Conservation (phyloP, 2,329 filamentous ascomycete species). For the Colletotrichum gigasporum region DNA sequence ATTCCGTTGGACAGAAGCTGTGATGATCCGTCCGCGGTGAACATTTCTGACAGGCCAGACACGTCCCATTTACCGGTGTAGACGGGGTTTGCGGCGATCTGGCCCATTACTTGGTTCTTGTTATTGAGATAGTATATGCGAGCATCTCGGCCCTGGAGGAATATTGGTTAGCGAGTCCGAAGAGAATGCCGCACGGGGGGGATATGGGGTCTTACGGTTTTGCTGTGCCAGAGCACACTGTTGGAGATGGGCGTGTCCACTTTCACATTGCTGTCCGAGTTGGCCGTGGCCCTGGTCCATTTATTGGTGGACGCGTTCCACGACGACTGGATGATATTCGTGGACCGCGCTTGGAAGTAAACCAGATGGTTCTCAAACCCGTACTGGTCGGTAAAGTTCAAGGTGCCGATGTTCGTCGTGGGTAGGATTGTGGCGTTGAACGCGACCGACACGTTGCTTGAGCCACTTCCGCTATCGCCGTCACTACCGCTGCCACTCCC, state of each 20-base stretch:
- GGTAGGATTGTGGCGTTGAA: no score
- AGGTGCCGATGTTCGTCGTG: slow-evolving; percentile 10
- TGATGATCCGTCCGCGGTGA: slow-evolving; percentile 9
- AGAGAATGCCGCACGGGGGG: no score
- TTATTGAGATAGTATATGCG: slow-evolving; percentile 28
- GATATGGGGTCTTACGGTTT: not conserved
- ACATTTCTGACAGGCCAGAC: slow-evolving; percentile 20
- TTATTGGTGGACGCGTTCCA: slow-evolving; percentile 24
- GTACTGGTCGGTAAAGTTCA: slow-evolving; percentile 30
- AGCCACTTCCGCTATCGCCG: not conserved
- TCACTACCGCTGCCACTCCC: not conserved
- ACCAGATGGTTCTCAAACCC: slow-evolving; percentile 24
- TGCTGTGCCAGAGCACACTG: slow-evolving; percentile 28
- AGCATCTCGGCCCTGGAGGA: slow-evolving; percentile 5
- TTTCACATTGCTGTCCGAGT: slow-evolving; percentile 12
- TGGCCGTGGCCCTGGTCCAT: slow-evolving; percentile 14
- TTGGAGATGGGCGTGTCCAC: slow-evolving; percentile 28
- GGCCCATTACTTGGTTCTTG: slow-evolving; percentile 20
- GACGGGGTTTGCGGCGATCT: slow-evolving; percentile 10
- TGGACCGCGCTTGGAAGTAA: slow-evolving; percentile 22
- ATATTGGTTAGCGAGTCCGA: not conserved
- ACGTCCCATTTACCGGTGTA: slow-evolving; percentile 18
- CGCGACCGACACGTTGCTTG: no score
- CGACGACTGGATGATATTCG: slow-evolving; percentile 12
- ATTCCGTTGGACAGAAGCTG: slow-evolving; percentile 25